Base-by-base conservation (phyloP, 1,284 basidiomycete species). In the Ceratorhiza oryzae-sativae region DNA sequence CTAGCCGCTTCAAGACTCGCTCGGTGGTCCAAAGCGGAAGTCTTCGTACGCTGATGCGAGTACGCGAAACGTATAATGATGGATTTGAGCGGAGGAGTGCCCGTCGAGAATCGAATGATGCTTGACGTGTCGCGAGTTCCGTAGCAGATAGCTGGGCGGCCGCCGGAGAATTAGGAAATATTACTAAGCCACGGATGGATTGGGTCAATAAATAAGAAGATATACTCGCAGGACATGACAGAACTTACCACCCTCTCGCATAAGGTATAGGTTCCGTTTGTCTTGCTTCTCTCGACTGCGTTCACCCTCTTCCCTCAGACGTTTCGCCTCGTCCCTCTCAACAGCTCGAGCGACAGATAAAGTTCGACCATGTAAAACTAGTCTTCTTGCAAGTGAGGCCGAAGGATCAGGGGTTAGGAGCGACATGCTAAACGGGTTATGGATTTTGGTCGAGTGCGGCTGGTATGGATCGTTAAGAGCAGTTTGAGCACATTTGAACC, bases 341-440 rank as follows among this genome's bases (percentile, higher is more conserved):
- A 99, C 95, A 2, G 97, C 97, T 18, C 90, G 88, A 20, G 92
- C 88, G 65, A 97, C 93, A 75, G 95, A 93, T 23, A 99, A 86
- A 0, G 96, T 95, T 30, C 97, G 88, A 1, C 97, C 97, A 77
- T 98, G 95, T 3, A 99, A 81, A 0, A 95, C 95, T 9, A 99
- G 84, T 73, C 86, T 89, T 72, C 90, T 88, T 0, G 95, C 94
- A 1, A 95, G 83, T 5, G 90, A 87, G 0, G 95, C 90, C 0
- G 94, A 95, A 0, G 97, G 96, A 81, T 99, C 97, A n/a, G 94
- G 92, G 5, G 95, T 97, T 6, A 97, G 86, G 49, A 98, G 87
- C 0, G 95, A 95, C 30, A 94, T 81, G 4, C 87, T 87, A 80
- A 95, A 96, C 1, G 94, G 93, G 77, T 96, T 95, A 78, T 90